Base-by-base conservation (phyloP, 257 asterid genomes). In the Solanum chilense region DNA sequence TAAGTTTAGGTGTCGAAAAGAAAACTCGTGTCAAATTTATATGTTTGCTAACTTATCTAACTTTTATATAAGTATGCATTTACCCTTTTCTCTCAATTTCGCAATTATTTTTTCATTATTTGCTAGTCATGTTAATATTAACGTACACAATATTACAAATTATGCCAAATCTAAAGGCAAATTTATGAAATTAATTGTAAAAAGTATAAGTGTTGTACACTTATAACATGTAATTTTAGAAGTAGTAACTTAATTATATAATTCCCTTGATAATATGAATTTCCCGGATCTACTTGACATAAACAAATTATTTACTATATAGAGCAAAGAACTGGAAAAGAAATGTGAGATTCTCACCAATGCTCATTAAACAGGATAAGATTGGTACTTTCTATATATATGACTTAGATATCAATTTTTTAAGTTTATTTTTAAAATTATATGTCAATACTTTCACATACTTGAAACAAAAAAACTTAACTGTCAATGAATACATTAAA, bases 401-500 rank as follows among this genome's bases (percentile, higher is more conserved):
- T n/a, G 2, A 58, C 23, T 16, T 52, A 16, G 27, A 60, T 21
- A 27, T 9, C 27, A 60, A n/a, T 3, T 56, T 18, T 2, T 16
- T 52, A 18, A 18, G n/a, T 23, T 62, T 62, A 10, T 62, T 62
- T 62, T 62, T n/a, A 23, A 4, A 23, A 62, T 23, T 62, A 62
- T 62, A n/a, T 62, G 15, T n/a, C 29, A 62, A 62, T 62, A 62
- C 31, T 31, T 56, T 56, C 25, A 56, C 64, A 7, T 56, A 20
- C 64, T 18, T 20, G 64, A 56, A 56, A 52, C 21, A 0, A 56
- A 20, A 20, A 56, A 83, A 31, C 33, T 42, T 85, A 66, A 52
- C 5, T 66, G 27, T 86, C 86, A 6, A 14, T 37, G 88, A 90
- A 87, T 71, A 86, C 33, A 87, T 75, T 86, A 86, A 87, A 87